Conservation (phyloP, 306 rosid genomes). For the Luffa aegyptiaca region DNA sequence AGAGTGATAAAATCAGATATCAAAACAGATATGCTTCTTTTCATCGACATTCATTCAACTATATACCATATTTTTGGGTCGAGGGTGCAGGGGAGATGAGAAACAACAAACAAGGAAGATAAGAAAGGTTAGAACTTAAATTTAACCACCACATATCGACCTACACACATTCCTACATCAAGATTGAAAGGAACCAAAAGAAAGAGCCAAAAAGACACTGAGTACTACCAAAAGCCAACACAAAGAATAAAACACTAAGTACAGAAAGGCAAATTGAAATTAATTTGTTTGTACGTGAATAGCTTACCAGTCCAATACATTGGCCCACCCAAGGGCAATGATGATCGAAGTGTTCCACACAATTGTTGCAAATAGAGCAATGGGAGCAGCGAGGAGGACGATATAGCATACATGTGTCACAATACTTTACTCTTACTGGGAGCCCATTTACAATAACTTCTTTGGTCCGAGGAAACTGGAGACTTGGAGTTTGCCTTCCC, state of each 20-base stretch:
- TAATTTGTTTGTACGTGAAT: background rate
- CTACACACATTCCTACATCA: background rate
- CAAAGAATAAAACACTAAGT: background rate
- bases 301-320: slow-evolving; percentile 88
- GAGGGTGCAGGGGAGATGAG: background rate
- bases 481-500: slow-evolving; percentile 76
- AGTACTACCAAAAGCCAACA: background rate
- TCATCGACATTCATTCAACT: background rate
- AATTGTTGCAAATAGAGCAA: slow-evolving; percentile 91
- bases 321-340: slow-evolving; percentile 99
- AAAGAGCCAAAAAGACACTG: background rate
- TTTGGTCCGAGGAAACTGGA: slow-evolving; percentile 68
- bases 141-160: background rate
- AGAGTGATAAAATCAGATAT: slow-evolving; percentile 60
- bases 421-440: slow-evolving; percentile 76
- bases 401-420: slow-evolving; percentile 89
- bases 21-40: slow-evolving; percentile 24
- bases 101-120: background rate
- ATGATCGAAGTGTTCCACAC: slow-evolving; percentile 95
- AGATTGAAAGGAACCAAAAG: background rate
- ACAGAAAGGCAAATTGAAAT: background rate
- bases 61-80: background rate
- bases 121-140: background rate
- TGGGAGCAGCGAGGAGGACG: slow-evolving; percentile 98
- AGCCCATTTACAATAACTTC: slow-evolving; percentile 62